These are phyloP conservation scores for Ensete ventricosum DNA, from an alignment of 176 grass and related monocot species.

Conservation along the genomic window DNA sequence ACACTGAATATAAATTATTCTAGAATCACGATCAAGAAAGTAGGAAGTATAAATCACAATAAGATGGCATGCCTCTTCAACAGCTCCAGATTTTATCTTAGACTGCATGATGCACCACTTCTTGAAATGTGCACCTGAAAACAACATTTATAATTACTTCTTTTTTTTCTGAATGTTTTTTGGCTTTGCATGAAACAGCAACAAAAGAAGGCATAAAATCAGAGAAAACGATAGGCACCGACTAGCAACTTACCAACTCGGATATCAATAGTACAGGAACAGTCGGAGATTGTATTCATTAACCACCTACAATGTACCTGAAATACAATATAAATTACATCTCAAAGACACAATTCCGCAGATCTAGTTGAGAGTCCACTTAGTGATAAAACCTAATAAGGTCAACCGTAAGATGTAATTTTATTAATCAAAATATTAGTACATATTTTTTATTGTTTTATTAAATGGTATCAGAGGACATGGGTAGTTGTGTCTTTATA, in stretches of 20 bases:
- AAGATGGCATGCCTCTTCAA: conserved; percentile 67
- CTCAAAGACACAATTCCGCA: neutral
- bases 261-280: conserved; percentile 33
- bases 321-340: neutral
- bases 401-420: no score
- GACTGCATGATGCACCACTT: conserved; percentile 99
- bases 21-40: conserved; percentile 10
- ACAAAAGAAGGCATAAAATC: conserved; percentile 11
- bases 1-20: no score
- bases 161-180: neutral
- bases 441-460: no score
- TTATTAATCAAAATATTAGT: no score
- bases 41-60: neutral
- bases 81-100: conserved; percentile 93
- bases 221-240: conserved; percentile 8
- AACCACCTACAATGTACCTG: conserved; percentile 93
- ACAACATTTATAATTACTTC: neutral
- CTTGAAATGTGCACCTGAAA: conserved; percentile 96
- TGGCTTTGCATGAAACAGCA: neutral
- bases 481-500: no score
- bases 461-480: no score
- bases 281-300: conserved; percentile 36
- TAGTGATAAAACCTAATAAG: neutral
- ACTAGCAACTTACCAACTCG: conserved; percentile 35
- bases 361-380: neutral